Conservation (phyloP, 148 eudicot species). For the Fagopyrum esculentum region DNA sequence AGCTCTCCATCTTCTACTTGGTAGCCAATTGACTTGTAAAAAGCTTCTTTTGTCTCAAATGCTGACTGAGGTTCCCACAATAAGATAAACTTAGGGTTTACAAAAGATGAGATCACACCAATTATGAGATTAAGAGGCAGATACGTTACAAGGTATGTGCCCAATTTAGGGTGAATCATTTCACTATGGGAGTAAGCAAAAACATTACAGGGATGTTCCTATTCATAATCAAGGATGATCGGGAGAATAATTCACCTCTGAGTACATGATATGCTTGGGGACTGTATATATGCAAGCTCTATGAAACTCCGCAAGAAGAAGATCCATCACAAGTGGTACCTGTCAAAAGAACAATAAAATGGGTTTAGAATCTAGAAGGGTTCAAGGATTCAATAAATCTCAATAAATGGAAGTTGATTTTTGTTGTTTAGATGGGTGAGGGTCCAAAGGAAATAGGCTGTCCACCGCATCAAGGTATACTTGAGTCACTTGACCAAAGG, state of each 20-base stretch:
- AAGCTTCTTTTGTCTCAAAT: slow-evolving; percentile 45
- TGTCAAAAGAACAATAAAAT: slow-evolving; percentile 19
- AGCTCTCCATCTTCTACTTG: slow-evolving; percentile 56
- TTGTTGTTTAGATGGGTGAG: neutral
- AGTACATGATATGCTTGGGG: slow-evolving; percentile 68
- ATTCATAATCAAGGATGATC: too few relatives aligned
- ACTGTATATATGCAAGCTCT: slow-evolving; percentile 78
- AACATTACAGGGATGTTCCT: neutral
- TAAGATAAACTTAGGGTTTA: neutral
- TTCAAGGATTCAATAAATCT: neutral
- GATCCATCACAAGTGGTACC: slow-evolving; percentile 78
- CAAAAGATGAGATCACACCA: neutral
- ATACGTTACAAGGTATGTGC: neutral
- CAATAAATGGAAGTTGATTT: neutral
- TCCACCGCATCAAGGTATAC: neutral
- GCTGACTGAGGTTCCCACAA: slow-evolving; percentile 32
- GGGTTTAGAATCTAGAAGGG: neutral
- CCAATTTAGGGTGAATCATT: neutral
- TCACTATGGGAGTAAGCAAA: neutral
- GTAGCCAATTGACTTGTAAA: slow-evolving; percentile 65
- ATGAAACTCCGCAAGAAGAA: slow-evolving; percentile 71
- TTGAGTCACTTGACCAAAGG: neutral
- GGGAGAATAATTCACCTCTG: slow-evolving; percentile 40
- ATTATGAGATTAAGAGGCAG: neutral
- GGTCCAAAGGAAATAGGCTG: neutral